phyloP scores from a whole-genome alignment of 164 flowering plant species.

The Annona squamosa region DNA sequence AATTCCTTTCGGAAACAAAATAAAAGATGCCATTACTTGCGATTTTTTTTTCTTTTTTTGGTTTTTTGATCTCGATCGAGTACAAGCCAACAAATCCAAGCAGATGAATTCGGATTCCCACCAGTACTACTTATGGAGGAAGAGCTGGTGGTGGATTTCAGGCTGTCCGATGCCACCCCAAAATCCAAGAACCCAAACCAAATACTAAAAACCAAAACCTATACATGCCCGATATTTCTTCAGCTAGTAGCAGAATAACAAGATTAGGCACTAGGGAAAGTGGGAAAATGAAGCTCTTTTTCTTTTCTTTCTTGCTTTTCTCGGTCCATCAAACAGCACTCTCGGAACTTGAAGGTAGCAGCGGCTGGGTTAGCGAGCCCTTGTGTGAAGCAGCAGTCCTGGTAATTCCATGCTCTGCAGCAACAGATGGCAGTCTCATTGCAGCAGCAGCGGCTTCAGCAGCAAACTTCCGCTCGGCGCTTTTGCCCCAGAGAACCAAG shows the following conservation, averaged over 20 bases:
- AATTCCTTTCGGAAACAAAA: too few species aligned
- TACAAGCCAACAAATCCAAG: neutral
- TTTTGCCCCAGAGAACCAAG: slow-evolving; percentile 97
- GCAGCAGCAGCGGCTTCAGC: slow-evolving; percentile 18
- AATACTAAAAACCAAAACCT: neutral
- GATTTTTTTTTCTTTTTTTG: neutral
- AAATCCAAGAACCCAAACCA: neutral
- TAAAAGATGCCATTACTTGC: neutral
- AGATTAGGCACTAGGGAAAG: neutral
- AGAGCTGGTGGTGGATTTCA: neutral
- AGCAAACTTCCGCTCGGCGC: slow-evolving; percentile 54
- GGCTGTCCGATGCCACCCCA: neutral
- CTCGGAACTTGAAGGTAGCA: slow-evolving; percentile 61
- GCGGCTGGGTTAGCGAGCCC: slow-evolving; percentile 69
- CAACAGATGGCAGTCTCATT: slow-evolving; percentile 24
- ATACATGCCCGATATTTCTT: neutral
- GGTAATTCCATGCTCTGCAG: slow-evolving; percentile 29
- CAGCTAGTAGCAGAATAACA: neutral
- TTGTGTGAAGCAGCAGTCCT: slow-evolving; percentile 35
- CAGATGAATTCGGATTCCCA: neutral
- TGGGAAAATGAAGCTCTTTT: neutral
- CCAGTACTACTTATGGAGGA: neutral
- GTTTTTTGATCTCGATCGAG: too few species aligned
- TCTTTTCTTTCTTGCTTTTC: neutral
- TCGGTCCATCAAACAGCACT: slow-evolving; percentile 21